A percentile compares a stretch with the other conserved stretches of the same genome.
Evolutionary conservation across 176 grass and related monocot species (phyloP).

Genomic region (Oryza coarctata): DNA sequence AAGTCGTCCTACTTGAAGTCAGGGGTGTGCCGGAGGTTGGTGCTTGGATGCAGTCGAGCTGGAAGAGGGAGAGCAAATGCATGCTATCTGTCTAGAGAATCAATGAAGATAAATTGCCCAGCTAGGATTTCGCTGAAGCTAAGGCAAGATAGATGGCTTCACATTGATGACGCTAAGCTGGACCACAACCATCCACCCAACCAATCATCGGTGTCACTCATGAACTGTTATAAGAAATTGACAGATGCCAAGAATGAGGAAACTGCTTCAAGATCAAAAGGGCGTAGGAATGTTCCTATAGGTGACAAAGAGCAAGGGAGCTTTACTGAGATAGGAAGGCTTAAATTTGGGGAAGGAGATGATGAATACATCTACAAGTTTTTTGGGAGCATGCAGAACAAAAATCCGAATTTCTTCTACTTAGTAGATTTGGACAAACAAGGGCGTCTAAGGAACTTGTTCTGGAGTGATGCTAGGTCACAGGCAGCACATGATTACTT

Average conservation of each 20-base stretch:
- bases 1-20: slow-evolving; percentile 79
- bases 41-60: slow-evolving; percentile 81
- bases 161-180: slow-evolving; percentile 64
- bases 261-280: slow-evolving; percentile 40
- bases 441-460: slow-evolving; percentile 68
- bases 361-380: slow-evolving; percentile 68
- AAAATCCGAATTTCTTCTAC: slow-evolving; percentile 87
- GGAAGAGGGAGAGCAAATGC: slow-evolving; percentile 77
- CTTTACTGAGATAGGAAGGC: slow-evolving; percentile 53
- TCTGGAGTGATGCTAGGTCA: slow-evolving; percentile 89
- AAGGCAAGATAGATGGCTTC: slow-evolving; percentile 83
- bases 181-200: slow-evolving; percentile 91
- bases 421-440: slow-evolving; percentile 78
- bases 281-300: slow-evolving; percentile 54
- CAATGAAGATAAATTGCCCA: slow-evolving; percentile 82
- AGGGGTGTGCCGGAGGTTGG: slow-evolving; percentile 70
- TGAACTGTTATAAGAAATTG: slow-evolving; percentile 67
- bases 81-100: slow-evolving; percentile 75
- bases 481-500: slow-evolving; percentile 74
- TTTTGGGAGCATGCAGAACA: slow-evolving; percentile 69
- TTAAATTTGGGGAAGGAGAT: slow-evolving; percentile 71
- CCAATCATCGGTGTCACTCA: slow-evolving; percentile 47
- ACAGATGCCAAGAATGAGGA: slow-evolving; percentile 55
- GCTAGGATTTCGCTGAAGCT: slow-evolving; percentile 79
- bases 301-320: slow-evolving; percentile 55